A percentile compares a stretch with the other conserved stretches of the same genome.
Conservation (phyloP, 805 yeast species). For the Sungouiozyma ichnusensis region DNA sequence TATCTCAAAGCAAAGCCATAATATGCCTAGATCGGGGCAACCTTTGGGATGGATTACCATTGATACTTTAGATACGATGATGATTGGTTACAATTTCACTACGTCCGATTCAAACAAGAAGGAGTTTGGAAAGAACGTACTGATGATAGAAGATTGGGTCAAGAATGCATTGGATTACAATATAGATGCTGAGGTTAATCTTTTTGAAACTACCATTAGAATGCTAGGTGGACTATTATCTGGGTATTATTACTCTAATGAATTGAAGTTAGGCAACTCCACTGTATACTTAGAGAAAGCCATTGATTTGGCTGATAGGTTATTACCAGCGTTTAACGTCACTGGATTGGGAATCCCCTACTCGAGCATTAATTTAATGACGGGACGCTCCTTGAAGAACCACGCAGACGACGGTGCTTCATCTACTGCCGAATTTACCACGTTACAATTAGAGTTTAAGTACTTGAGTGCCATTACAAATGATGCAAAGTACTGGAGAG, state of each 20-base stretch:
- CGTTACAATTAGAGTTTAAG: constrained; percentile 79
- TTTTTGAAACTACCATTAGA: constrained; percentile 89
- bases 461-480: constrained; percentile 74
- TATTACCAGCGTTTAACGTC: constrained; percentile 54
- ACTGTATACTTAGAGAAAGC: constrained; percentile 63
- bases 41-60: constrained; percentile 94
- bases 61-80: constrained; percentile 74
- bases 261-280: constrained; percentile 24
- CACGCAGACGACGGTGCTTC: constrained; percentile 69
- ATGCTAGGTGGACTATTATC: constrained; percentile 91
- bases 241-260: constrained; percentile 61
- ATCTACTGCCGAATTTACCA: constrained; percentile 83
- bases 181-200: constrained; percentile 64
- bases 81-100: constrained; percentile 52
- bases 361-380: constrained; percentile 61
- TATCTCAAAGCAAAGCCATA: constrained; percentile 44
- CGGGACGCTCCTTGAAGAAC: constrained; percentile 49
- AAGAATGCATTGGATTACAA: constrained; percentile 56
- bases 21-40: constrained; percentile 53
- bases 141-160: constrained; percentile 65
- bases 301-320: constrained; percentile 61
- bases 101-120: background rate
- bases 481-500: constrained; percentile 66
- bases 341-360: constrained; percentile 63
- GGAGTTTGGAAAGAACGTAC: constrained; percentile 43